Evolutionary conservation across 1,284 basidiomycete genomes (phyloP), one percentile per base, ranked within the genome.

Genomic region (Phaffia rhodozyma): DNA sequence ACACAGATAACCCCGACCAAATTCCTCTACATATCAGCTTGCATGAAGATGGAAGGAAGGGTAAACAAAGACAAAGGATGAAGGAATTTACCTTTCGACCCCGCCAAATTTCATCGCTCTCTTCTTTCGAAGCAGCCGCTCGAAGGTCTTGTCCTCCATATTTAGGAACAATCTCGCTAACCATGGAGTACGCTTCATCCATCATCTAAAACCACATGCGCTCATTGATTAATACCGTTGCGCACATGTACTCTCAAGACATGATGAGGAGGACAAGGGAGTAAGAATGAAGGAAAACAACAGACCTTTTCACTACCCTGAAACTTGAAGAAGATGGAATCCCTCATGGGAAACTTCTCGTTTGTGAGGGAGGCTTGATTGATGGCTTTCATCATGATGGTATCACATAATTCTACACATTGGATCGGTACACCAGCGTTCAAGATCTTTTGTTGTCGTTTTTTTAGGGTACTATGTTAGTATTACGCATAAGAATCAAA

Each of bases 301-400:
- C 63, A 16, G 16, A 65, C 58, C 18, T 55, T 49, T 21, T 51
- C 50, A 1, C 53, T 38, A 16, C 87, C 89, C 72, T 90, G 88
- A 71, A 93, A 84, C 74, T 93, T 93, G 80, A 93, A 86, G 78
- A 91, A 91, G 18, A 93, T 78, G 38, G 82, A 83, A 70, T 90
- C 87, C 58, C 79, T 79, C 67, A 84, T 84, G 0, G 60, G 43
- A 49, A 50, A 66, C 43, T 25, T 21, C 23, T 82, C 82, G 76
- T 84, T 89, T 65, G 79, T 80, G 25, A 80, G 73, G 51, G 86
- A 84, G 66, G 80, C 82, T 43, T 78, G 71, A 74, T 90, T 89
- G 66, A 85, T 84, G 78, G 78, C 83, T 32, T 78, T 76, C 80
- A 89, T 86, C 73, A 85, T 86, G 52, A 80, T 75, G 61, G 82